Evolutionary conservation across 768 basidiomycete species (phyloP).

Genomic region (Mycena crocata): DNA sequence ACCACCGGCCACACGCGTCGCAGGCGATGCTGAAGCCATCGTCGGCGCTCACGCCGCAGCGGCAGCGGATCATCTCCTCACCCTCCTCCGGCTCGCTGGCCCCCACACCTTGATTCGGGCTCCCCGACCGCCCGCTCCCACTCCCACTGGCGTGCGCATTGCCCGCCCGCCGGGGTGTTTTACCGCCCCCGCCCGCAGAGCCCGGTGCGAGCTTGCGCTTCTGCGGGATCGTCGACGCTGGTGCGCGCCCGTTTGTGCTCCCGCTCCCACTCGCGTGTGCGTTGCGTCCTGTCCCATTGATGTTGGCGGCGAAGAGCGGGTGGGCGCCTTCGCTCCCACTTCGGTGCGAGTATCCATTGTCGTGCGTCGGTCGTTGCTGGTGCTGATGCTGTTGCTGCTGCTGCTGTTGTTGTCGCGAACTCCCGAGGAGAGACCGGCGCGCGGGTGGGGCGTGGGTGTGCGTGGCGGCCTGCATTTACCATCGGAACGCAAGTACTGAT

Average conservation of each 20-base stretch:
- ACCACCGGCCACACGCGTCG: constrained; percentile 86
- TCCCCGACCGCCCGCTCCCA: background rate
- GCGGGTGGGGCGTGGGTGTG: background rate
- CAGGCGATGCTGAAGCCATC: constrained; percentile 91
- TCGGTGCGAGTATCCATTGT: background rate
- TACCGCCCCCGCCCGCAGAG: background rate
- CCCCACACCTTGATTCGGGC: background rate
- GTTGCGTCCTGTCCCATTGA: background rate
- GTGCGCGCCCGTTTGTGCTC: background rate
- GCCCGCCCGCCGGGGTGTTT: background rate
- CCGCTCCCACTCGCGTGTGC: background rate
- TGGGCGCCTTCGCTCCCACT: background rate
- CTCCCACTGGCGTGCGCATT: constrained; percentile 18
- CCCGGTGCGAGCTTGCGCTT: constrained; percentile 18
- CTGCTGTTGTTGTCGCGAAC: no score
- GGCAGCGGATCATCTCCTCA: constrained; percentile 71
- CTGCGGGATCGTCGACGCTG: constrained; percentile 9
- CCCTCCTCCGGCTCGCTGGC: constrained; percentile 13
- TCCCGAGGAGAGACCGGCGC: no score
- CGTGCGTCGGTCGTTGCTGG: background rate
- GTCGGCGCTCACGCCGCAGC: constrained; percentile 79
- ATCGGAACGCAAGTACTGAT: no score
- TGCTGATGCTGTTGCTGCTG: no score
- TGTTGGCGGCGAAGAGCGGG: background rate
- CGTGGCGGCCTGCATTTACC: background rate